phyloP scores from a whole-genome alignment of 2,329 filamentous ascomycete genomes.

The Venturia carpophila region DNA sequence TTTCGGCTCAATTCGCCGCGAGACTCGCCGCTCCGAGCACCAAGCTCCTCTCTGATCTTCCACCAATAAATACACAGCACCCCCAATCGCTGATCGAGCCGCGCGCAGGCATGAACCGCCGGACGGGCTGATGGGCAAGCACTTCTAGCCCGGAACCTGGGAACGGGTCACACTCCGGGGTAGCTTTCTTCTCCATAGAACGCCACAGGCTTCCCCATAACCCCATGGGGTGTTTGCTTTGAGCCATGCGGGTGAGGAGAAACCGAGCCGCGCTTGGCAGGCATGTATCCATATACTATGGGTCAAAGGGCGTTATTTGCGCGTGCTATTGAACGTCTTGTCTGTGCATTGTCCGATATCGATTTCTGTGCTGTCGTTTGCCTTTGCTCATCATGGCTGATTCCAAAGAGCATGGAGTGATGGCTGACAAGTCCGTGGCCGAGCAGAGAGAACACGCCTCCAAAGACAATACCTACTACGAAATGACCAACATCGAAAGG shows the following conservation, averaged over 20 bases:
- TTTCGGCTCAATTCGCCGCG: background rate
- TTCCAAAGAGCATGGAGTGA: conserved; percentile 11
- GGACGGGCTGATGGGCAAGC: background rate
- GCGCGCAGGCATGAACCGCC: background rate
- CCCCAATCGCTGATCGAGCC: background rate
- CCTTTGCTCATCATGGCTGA: conserved; percentile 1
- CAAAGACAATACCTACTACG: conserved; percentile 21
- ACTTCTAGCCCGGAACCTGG: background rate
- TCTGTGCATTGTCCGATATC: background rate
- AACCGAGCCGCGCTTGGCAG: background rate
- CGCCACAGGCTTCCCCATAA: background rate
- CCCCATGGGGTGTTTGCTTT: background rate
- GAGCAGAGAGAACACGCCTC: conserved; percentile 3
- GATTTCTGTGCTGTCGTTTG: background rate
- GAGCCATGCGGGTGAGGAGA: conserved; percentile 7
- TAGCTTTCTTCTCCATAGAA: background rate
- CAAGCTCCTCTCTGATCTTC: conserved; percentile 3
- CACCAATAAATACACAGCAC: conserved; percentile 3
- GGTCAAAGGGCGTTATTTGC: background rate
- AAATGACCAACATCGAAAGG: conserved; percentile 42
- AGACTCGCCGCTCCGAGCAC: background rate
- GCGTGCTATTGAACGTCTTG: background rate
- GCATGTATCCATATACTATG: background rate
- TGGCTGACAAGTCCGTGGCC: background rate
- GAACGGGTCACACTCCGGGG: background rate